Evolutionary conservation across 805 yeast genomes (phyloP), one percentile per base, ranked within the genome.

Genomic region (Blastobotrys terrestris): DNA sequence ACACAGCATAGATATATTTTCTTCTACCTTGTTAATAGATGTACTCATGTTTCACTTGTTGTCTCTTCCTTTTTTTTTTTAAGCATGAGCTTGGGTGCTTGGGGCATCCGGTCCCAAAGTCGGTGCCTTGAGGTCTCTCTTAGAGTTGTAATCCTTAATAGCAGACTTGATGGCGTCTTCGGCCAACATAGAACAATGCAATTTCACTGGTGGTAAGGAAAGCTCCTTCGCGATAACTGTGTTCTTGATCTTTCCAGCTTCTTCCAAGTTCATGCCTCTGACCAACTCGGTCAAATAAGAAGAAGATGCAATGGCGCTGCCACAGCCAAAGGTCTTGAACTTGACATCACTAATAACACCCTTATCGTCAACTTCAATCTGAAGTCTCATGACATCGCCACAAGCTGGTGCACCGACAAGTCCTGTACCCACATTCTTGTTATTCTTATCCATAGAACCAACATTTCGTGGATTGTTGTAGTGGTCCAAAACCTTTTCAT

Each of bases 251-350:
- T 81, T 79, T 53, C 89, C 83, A 19, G 98, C 98, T 67, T 94
- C 97, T 50, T 92, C 97, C 49, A 94, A 74, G 44, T 94, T 79
- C 82, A 88, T 90, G 44, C 99, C 99, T 67, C 92, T 85, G 54
- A 94, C 96, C 58, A 94, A 78, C 67, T 91, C 97, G 2, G 99
- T 94, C 65, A 94, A 94, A 68, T 86, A 94, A 1, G 96, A 87
- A 7, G 95, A 86, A 1, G 96, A 87, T 1, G 99, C 99, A 68
- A 94, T 94, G 50, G 99, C 99, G 2, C 94, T 83, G 45, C 99
- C 99, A 69, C 99, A 94, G n/a, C 99, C 99, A 73, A 94, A 94
- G 2, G 99, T 94, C 79, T 94, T 94, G 74, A 94, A 94, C 71
- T 90, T 92, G 57, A 92, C 99, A 68, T 94, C 96, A 69, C 87